phyloP scores from a whole-genome alignment of 352 stramenopile species.

The Phytophthora rubi region DNA sequence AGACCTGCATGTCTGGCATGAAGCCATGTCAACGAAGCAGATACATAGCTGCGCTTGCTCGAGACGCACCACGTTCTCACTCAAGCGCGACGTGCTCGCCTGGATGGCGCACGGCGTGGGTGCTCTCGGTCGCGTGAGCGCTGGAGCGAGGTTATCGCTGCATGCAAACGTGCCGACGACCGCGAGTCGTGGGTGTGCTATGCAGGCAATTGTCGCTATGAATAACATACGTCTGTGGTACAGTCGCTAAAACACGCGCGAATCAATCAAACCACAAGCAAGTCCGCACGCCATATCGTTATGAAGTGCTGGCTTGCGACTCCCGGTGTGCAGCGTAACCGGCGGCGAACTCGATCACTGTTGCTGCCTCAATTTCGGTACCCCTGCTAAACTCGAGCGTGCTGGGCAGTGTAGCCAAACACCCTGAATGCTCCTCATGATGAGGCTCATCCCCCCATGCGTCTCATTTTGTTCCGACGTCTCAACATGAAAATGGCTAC shows the following conservation, averaged over 20 bases:
- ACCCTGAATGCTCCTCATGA: no score
- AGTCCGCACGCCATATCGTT: no score
- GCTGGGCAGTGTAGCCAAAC: no score
- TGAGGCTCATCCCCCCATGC: no score
- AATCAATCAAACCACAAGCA: slow-evolving; percentile 4
- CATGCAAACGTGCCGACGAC: slow-evolving; percentile 13
- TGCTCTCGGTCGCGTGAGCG: slow-evolving; percentile 20
- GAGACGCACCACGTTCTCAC: slow-evolving; percentile 12
- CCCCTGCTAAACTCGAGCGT: no score
- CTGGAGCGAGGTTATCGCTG: slow-evolving; percentile 16
- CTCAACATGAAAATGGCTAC: no score
- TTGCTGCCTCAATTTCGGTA: no score
- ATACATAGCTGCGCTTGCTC: slow-evolving; percentile 7
- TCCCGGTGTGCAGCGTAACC: no score
- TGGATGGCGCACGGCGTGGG: slow-evolving; percentile 19
- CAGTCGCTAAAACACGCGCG: not conserved
- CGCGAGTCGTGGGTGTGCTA: slow-evolving; percentile 17
- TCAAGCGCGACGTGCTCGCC: slow-evolving; percentile 16
- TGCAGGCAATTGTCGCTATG: not conserved
- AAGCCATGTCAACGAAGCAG: slow-evolving; percentile 6
- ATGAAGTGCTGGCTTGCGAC: no score
- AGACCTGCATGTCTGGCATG: slow-evolving; percentile 32
- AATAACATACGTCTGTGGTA: not conserved
- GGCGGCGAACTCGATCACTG: no score
- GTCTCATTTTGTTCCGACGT: no score